Percentiles rank a stretch among this genome's conserved stretches.
Conservation (phyloP, 805 yeast genomes). For the Lipomyces mesembrius region DNA sequence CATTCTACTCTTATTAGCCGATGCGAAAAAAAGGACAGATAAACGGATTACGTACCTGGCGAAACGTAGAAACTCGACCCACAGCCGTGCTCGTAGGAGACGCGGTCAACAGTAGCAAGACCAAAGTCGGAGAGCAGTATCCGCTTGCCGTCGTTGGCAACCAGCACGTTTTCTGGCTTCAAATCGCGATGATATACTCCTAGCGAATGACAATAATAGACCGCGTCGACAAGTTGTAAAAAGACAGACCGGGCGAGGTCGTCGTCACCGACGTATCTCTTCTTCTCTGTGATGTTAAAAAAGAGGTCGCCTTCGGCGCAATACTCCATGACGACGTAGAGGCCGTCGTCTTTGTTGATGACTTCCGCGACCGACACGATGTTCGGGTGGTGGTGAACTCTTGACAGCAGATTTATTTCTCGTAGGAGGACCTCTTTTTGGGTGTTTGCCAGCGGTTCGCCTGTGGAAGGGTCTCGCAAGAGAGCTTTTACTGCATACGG, state of each 20-base stretch:
- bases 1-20: slow-evolving; percentile 17
- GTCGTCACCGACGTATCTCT: slow-evolving; percentile 55
- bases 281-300: slow-evolving; percentile 77
- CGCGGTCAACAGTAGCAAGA: slow-evolving; percentile 67
- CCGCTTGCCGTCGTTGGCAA: slow-evolving; percentile 59
- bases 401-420: slow-evolving; percentile 74
- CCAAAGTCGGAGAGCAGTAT: slow-evolving; percentile 87
- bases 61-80: slow-evolving; percentile 94
- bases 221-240: slow-evolving; percentile 79
- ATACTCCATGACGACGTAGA: slow-evolving; percentile 84
- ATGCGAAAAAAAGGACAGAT: not conserved
- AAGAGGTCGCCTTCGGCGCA: slow-evolving; percentile 85
- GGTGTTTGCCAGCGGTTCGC: slow-evolving; percentile 22
- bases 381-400: slow-evolving; percentile 78
- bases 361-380: slow-evolving; percentile 77
- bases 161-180: slow-evolving; percentile 91
- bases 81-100: slow-evolving; percentile 74
- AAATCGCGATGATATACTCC: slow-evolving; percentile 92
- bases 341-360: slow-evolving; percentile 55
- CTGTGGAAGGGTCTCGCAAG: slow-evolving; percentile 49
- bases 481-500: slow-evolving; percentile 75
- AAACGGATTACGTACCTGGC: slow-evolving; percentile 57
- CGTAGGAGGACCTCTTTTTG: slow-evolving; percentile 32
- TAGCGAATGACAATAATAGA: slow-evolving; percentile 77
- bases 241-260: slow-evolving; percentile 61